Conservation (phyloP, 2,329 filamentous ascomycete genomes). For the Aspergillus caelatus region DNA sequence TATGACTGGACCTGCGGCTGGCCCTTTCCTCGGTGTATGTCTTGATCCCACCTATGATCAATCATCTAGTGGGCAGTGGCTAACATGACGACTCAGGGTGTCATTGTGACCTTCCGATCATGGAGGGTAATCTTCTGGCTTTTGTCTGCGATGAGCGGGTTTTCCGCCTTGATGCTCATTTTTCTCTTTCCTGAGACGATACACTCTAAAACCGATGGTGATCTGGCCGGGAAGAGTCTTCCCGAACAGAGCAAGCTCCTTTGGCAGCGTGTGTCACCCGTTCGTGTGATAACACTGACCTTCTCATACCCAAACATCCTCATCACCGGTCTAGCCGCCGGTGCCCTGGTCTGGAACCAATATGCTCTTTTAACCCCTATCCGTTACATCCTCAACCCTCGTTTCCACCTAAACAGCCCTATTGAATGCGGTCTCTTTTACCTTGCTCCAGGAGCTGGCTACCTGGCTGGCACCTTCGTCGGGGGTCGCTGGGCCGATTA, state of each 20-base stretch:
- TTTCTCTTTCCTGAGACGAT: constrained; percentile 75
- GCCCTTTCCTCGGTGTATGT: constrained; percentile 47
- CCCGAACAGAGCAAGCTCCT: constrained; percentile 57
- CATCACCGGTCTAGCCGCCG: constrained; percentile 62
- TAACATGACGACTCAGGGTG: constrained; percentile 56
- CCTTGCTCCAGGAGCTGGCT: constrained; percentile 71
- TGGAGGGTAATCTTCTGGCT: constrained; percentile 81
- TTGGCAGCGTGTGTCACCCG: constrained; percentile 67
- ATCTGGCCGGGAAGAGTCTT: constrained; percentile 59
- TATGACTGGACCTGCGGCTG: constrained; percentile 70
- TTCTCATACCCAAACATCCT: constrained; percentile 72
- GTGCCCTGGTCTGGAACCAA: constrained; percentile 74
- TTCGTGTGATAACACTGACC: constrained; percentile 61
- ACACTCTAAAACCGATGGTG: constrained; percentile 63
- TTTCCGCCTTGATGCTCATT: constrained; percentile 61
- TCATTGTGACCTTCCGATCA: constrained; percentile 72
- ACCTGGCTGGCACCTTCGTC: constrained; percentile 68
- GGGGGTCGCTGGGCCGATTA: constrained; percentile 73
- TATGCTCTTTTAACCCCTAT: constrained; percentile 70
- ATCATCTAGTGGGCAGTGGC: not conserved
- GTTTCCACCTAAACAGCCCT: constrained; percentile 68
- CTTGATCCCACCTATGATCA: not conserved
- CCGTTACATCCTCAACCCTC: constrained; percentile 73
- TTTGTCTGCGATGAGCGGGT: constrained; percentile 68
- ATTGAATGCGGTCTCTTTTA: constrained; percentile 73